Conservation (phyloP, 176 grass and related monocot species). For the Leersia perrieri region DNA sequence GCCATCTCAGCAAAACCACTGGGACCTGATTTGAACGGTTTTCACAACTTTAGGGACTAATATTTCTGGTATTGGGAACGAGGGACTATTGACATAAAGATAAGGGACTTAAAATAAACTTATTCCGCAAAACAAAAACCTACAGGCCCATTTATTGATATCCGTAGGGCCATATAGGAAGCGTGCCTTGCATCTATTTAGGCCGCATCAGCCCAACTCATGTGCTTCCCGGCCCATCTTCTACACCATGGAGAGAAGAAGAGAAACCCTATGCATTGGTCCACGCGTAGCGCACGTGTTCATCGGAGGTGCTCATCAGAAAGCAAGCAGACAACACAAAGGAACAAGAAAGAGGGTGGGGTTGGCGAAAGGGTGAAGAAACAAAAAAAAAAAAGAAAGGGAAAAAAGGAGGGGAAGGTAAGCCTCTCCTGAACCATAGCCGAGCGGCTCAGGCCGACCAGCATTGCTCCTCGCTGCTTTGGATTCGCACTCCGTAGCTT, state of each 20-base stretch:
- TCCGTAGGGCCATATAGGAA: no score
- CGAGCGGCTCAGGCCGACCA: background rate
- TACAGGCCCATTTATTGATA: no score
- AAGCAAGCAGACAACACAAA: background rate
- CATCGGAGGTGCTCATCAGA: background rate
- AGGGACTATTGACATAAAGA: no score
- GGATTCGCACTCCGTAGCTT: conserved; percentile 23
- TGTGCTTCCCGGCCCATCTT: background rate
- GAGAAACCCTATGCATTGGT: background rate
- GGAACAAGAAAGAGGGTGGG: background rate
- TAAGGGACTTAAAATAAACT: background rate
- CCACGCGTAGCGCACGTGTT: conserved; percentile 2
- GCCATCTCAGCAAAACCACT: no score
- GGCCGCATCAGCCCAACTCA: background rate
- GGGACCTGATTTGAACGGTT: no score
- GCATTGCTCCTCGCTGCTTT: background rate
- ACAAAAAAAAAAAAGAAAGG: background rate
- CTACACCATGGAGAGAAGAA: background rate
- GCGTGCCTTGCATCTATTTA: background rate
- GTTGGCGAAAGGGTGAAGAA: conserved; percentile 11
- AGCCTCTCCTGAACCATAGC: background rate
- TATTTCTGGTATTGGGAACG: no score
- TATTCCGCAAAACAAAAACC: no score
- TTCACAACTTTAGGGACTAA: no score
- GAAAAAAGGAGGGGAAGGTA: background rate